Evolutionary conservation across 2,329 filamentous ascomycete species (phyloP), one percentile per base, ranked within the genome.

Genomic region (Calycina herbarum): DNA sequence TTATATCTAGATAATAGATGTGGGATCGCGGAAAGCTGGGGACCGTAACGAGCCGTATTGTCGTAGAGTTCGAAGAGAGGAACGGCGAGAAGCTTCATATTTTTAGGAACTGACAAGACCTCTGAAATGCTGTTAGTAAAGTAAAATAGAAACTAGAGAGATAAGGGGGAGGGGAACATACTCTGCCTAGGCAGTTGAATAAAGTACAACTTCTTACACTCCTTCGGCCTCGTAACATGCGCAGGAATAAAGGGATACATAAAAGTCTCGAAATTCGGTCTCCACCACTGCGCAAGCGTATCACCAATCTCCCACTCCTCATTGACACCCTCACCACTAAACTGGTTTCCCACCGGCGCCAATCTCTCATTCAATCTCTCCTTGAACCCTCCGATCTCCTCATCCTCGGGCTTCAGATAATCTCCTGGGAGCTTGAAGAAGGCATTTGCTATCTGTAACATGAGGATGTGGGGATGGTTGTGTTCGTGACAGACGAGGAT

Each of bases 391-490:
- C 91, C 87, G 64, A 97, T 85, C 81, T 99, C 95, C 70, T 96
- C 93, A 73, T 96, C 94, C 71, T 93, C 91, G 56, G 91, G 90
- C 63, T 89, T 87, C 57, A 99, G 87, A 78, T 98, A 99, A 80
- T 98, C 95, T 66, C 95, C 95, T 0, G 95, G 95, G 78, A 99
- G 86, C 82, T 99, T 99, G 83, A 99, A 99, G 82, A 99, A 99
- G 29, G 95, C 94, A 78, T 99, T 99, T 62, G 95, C 95, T 75
- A 99, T 99, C 83, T 99, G 95, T 69, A 99, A 85, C 95, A 99
- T 98, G 71, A 99, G 83, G 70, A 99, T 96, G 79, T 99, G 95
- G 15, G 95, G 95, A 79, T 98, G 95, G 81, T 97, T 98, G 83
- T 98, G 94, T 80, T 99, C 95, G 78, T 99, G 95, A 81, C 95